These are phyloP conservation scores for Trichoderma simmonsii DNA, from an alignment of 2,329 filamentous ascomycete species.

Conservation along the genomic window DNA sequence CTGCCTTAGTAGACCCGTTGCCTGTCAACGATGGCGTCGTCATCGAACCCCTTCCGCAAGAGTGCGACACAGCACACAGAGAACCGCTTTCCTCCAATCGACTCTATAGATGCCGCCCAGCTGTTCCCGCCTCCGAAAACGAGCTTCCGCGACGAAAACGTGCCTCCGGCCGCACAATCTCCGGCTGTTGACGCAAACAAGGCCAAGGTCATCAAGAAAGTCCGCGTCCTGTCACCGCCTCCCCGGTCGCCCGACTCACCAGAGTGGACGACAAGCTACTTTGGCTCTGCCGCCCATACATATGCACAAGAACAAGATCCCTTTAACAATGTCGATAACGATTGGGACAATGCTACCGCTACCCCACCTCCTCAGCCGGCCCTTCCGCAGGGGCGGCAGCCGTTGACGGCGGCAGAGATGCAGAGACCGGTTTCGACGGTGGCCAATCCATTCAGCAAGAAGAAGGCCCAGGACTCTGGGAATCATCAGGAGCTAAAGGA, in stretches of 20 bases:
- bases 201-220: conserved; percentile 61
- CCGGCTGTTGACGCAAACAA: conserved; percentile 28
- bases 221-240: conserved; percentile 63
- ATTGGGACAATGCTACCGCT: conserved; percentile 27
- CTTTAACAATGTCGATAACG: conserved; percentile 33
- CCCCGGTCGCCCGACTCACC: conserved; percentile 56
- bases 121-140: conserved; percentile 11
- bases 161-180: not conserved
- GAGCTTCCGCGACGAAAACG: conserved; percentile 17
- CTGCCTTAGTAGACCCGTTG: not conserved
- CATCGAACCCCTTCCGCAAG: conserved; percentile 27
- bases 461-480: conserved; percentile 50
- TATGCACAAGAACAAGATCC: conserved; percentile 28
- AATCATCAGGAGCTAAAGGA: conserved; percentile 30
- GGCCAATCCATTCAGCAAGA: conserved; percentile 51
- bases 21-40: conserved; percentile 20
- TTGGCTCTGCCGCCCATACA: not conserved
- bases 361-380: conserved; percentile 25
- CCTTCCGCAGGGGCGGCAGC: conserved; percentile 7
- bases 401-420: not conserved
- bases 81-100: conserved; percentile 17
- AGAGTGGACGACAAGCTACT: conserved; percentile 30
- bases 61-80: conserved; percentile 18
- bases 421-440: conserved; percentile 24
- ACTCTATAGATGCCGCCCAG: conserved; percentile 21